A percentile compares a stretch with the other conserved stretches of the same genome.
These are phyloP conservation scores for Ambispora gerdemannii DNA, from an alignment of 192 early-diverging fungal species.

Conservation along the genomic window DNA sequence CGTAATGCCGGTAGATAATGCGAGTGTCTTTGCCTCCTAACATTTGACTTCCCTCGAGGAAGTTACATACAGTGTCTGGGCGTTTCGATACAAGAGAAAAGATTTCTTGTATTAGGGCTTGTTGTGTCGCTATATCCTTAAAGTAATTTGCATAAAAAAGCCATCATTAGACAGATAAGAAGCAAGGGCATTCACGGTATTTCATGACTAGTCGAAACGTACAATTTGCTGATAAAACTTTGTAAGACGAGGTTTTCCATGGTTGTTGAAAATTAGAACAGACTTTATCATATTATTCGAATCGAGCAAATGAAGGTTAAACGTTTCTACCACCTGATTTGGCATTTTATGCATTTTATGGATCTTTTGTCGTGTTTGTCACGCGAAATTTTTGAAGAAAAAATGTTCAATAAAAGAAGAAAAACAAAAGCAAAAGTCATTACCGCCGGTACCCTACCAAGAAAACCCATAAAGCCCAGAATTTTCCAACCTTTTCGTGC, in stretches of 20 bases:
- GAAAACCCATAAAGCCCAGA: conserved; percentile 8
- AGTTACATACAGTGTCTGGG: conserved; percentile 88
- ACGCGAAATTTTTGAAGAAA: too few species aligned
- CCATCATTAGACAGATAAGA: not conserved
- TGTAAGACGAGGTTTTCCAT: conserved; percentile 90
- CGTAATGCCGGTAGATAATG: conserved; percentile 96
- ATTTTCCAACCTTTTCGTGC: conserved; percentile 88
- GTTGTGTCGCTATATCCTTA: conserved; percentile 79
- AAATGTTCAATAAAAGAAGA: not conserved
- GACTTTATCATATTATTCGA: conserved; percentile 97
- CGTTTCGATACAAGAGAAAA: conserved; percentile 80
- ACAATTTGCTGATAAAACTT: conserved; percentile 93
- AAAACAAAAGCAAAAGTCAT: not conserved
- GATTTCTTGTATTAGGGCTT: conserved; percentile 85
- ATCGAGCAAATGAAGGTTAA: too few species aligned
- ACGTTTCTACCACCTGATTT: too few species aligned
- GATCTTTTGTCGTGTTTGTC: too few species aligned
- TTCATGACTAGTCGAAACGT: conserved; percentile 28
- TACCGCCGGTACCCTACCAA: not conserved
- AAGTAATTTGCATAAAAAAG: not conserved
- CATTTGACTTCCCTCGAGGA: conserved; percentile 78
- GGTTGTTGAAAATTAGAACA: conserved; percentile 99
- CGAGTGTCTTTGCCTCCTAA: conserved; percentile 81
- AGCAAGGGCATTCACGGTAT: not conserved
- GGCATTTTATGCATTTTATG: too few species aligned